A percentile compares a stretch with the other conserved stretches of the same genome.
phyloP scores from a whole-genome alignment of 768 basidiomycete genomes.

The Boletales sp. region DNA sequence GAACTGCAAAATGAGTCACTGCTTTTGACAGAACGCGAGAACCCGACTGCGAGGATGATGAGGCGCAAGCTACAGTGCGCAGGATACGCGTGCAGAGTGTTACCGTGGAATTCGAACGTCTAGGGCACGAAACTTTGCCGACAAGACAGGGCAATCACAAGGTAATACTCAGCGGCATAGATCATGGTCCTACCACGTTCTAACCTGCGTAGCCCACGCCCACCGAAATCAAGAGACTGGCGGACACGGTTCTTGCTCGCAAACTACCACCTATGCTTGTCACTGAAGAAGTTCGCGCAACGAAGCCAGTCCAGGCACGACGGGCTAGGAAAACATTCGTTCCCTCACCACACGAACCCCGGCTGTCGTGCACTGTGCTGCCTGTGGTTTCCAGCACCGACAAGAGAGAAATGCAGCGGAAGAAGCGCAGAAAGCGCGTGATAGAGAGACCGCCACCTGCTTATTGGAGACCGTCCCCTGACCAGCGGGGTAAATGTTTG shows the following conservation, averaged over 20 bases:
- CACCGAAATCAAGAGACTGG: conserved; percentile 11
- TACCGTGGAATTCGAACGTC: conserved; percentile 36
- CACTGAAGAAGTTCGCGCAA: conserved; percentile 16
- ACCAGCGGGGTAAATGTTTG: conserved; percentile 21
- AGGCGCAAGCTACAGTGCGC: conserved; percentile 41
- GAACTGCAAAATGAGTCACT: background rate
- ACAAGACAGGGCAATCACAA: conserved; percentile 16
- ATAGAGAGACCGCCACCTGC: conserved; percentile 20
- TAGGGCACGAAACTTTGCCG: conserved; percentile 19
- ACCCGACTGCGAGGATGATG: conserved; percentile 49
- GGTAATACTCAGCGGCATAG: conserved; percentile 6
- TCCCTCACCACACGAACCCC: conserved; percentile 24
- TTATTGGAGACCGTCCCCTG: conserved; percentile 28
- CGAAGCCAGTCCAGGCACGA: background rate
- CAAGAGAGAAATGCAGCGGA: background rate
- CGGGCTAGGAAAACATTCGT: background rate
- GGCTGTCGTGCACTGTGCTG: conserved; percentile 15
- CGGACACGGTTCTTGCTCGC: background rate
- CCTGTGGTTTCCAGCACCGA: conserved; percentile 9
- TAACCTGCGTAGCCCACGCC: conserved; percentile 7
- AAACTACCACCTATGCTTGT: conserved; percentile 20
- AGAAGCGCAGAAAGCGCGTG: conserved; percentile 8
- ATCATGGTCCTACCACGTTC: background rate
- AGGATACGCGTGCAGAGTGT: conserved; percentile 35
- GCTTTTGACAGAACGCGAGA: conserved; percentile 37